These are phyloP conservation scores for Leccinum rimulosum DNA, from an alignment of 768 basidiomycete species.

Conservation along the genomic window DNA sequence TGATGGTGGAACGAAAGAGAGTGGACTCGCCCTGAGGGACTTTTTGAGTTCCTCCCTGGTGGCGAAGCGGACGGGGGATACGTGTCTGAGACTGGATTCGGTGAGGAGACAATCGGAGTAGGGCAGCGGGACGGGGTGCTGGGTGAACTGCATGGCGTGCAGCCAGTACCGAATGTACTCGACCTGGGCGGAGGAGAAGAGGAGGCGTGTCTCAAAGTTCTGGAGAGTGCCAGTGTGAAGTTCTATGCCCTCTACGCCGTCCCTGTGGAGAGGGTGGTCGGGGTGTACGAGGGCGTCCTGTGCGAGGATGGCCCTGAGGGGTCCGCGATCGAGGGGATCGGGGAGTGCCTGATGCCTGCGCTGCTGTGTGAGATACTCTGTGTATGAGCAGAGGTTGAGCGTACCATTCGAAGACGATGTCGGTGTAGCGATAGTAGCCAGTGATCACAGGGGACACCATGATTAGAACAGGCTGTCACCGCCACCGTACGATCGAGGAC, in stretches of 20 bases:
- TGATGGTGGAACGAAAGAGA: not conserved
- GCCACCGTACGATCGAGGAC: not conserved
- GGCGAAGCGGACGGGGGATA: conserved; percentile 56
- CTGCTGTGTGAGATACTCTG: not conserved
- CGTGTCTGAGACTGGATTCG: conserved; percentile 51
- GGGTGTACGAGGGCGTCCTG: conserved; percentile 68
- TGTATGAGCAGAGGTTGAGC: not conserved
- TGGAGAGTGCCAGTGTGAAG: conserved; percentile 74
- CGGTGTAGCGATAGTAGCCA: conserved; percentile 82
- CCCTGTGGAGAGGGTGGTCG: conserved; percentile 67
- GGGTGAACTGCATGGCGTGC: conserved; percentile 67
- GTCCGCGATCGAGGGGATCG: conserved; percentile 54
- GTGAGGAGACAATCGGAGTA: conserved; percentile 75
- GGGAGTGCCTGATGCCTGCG: conserved; percentile 56
- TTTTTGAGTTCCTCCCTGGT: conserved; percentile 53
- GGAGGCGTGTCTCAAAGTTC: conserved; percentile 72
- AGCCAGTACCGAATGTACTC: conserved; percentile 87
- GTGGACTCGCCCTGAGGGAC: conserved; percentile 52
- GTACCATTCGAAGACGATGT: conserved; percentile 82
- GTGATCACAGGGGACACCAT: conserved; percentile 47
- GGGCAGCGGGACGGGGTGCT: conserved; percentile 65
- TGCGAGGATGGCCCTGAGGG: conserved; percentile 71
- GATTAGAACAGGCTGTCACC: not conserved
- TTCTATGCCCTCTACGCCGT: conserved; percentile 64
- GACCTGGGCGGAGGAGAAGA: conserved; percentile 81